A percentile compares a stretch with the other conserved stretches of the same genome.
Conservation (phyloP, 257 asterid species). For the Ligustrum vulgare region DNA sequence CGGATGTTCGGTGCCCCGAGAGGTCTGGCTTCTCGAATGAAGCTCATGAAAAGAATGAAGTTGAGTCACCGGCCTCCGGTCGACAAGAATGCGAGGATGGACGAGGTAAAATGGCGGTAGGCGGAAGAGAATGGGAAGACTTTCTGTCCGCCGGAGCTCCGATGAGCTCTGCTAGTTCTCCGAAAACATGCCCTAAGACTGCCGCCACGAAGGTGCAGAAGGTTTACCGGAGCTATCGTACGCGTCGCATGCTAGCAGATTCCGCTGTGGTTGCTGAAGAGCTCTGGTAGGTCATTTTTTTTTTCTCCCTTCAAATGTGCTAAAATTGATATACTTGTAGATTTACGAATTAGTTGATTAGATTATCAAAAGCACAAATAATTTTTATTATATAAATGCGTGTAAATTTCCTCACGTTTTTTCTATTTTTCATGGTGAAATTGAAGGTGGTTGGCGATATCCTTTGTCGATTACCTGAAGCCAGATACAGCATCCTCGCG, state of each 20-base stretch:
- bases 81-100: neutral
- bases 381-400: neutral
- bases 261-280: slow-evolving; percentile 94
- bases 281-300: slow-evolving; percentile 54
- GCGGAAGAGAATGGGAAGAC: slow-evolving; percentile 25
- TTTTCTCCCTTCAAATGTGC: neutral
- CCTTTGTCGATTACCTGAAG: slow-evolving; percentile 76
- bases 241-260: slow-evolving; percentile 96
- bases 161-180: slow-evolving; percentile 21
- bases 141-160: slow-evolving; percentile 20
- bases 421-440: slow-evolving; percentile 18
- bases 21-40: slow-evolving; percentile 24
- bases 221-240: slow-evolving; percentile 85
- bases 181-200: slow-evolving; percentile 27
- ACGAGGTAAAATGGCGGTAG: slow-evolving; percentile 12
- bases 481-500: slow-evolving; percentile 82
- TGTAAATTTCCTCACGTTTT: neutral
- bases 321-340: neutral
- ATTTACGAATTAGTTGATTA: neutral
- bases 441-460: slow-evolving; percentile 87
- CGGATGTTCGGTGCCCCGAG: slow-evolving; percentile 25
- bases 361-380: neutral
- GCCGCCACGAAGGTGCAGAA: slow-evolving; percentile 91
- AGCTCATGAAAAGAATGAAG: slow-evolving; percentile 10
- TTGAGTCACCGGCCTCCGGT: slow-evolving; percentile 19